Evolutionary conservation across 164 flowering plant species (phyloP).

Genomic region (Brasenia schreberi): DNA sequence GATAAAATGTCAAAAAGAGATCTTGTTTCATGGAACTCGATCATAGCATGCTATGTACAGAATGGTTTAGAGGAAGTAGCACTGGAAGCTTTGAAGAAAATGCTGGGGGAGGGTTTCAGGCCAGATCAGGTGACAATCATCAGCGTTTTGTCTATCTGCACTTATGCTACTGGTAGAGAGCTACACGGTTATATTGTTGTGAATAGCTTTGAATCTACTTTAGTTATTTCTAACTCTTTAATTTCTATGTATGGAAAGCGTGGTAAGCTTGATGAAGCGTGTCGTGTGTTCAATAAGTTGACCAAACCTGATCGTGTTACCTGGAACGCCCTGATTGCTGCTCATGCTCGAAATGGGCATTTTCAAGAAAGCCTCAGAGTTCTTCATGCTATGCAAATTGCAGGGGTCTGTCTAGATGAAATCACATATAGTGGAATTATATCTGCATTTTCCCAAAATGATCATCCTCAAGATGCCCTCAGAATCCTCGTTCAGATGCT

Average conservation of each 20-base stretch:
- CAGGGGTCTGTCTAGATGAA: slow-evolving; percentile 13
- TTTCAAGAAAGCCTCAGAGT: slow-evolving; percentile 14
- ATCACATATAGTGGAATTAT: slow-evolving; percentile 18
- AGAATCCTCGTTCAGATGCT: slow-evolving; percentile 11
- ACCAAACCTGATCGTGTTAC: slow-evolving; percentile 9
- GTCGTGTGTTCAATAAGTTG: slow-evolving; percentile 1
- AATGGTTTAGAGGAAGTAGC: slow-evolving; percentile 14
- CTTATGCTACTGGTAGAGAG: slow-evolving; percentile 11
- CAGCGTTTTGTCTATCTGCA: slow-evolving; percentile 6
- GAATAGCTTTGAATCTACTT: slow-evolving; percentile 10
- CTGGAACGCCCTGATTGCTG: slow-evolving; percentile 21
- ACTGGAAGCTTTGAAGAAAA: slow-evolving; percentile 9
- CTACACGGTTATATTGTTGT: slow-evolving; percentile 13
- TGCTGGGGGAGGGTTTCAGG: slow-evolving; percentile 10
- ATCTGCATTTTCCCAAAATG: slow-evolving; percentile 18
- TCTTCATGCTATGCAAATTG: slow-evolving; percentile 12
- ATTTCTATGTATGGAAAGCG: slow-evolving; percentile 18
- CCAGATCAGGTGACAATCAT: slow-evolving; percentile 16
- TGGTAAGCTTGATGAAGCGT: slow-evolving; percentile 12
- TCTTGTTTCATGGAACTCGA: slow-evolving; percentile 20
- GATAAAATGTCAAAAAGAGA: slow-evolving; percentile 19
- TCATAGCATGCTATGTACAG: slow-evolving; percentile 12
- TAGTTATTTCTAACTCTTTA: slow-evolving; percentile 11
- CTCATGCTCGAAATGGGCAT: slow-evolving; percentile 19
- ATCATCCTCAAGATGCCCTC: slow-evolving; percentile 12